Conservation (phyloP, 2,329 filamentous ascomycete genomes). For the Arachnomyces sp. region DNA sequence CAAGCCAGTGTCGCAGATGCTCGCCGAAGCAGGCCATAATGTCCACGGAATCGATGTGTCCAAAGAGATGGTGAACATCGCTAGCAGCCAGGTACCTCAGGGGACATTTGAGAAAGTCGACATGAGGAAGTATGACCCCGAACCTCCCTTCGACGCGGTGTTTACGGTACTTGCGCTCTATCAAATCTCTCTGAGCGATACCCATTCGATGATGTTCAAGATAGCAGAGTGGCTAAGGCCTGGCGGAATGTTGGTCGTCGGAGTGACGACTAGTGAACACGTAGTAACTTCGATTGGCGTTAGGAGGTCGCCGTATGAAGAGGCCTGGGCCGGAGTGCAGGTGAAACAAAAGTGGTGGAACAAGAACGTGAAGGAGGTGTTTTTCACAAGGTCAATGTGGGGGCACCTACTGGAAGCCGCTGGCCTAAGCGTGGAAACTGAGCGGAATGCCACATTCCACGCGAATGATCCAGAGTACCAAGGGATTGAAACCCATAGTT, state of each 20-base stretch:
- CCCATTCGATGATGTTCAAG: conserved; percentile 6
- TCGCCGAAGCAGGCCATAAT: conserved; percentile 10
- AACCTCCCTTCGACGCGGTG: conserved; percentile 8
- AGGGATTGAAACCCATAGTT: too few relatives aligned
- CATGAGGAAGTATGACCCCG: conserved; percentile 11
- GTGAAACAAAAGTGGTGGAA: conserved; percentile 10
- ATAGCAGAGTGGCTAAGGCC: conserved; percentile 12
- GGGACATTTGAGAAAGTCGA: conserved; percentile 12
- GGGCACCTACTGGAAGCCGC: conserved; percentile 1
- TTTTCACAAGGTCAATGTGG: conserved; percentile 4
- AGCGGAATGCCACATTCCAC: conserved; percentile 1
- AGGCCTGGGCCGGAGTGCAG: conserved; percentile 10
- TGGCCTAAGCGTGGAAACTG: conserved; percentile 1
- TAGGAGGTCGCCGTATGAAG: conserved; percentile 5
- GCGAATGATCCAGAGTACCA: conserved; percentile 3
- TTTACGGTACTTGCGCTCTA: conserved; percentile 12
- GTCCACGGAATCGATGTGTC: conserved; percentile 14
- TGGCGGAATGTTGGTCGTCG: conserved; percentile 10
- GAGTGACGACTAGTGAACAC: conserved; percentile 8
- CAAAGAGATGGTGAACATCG: conserved; percentile 12
- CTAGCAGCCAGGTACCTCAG: conserved; percentile 7
- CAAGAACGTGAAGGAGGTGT: conserved; percentile 6
- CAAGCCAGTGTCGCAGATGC: conserved; percentile 11
- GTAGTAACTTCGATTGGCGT: not conserved
- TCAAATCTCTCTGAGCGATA: conserved; percentile 10